Conservation (phyloP, 805 yeast genomes). For the Barnettozyma vustinii region DNA sequence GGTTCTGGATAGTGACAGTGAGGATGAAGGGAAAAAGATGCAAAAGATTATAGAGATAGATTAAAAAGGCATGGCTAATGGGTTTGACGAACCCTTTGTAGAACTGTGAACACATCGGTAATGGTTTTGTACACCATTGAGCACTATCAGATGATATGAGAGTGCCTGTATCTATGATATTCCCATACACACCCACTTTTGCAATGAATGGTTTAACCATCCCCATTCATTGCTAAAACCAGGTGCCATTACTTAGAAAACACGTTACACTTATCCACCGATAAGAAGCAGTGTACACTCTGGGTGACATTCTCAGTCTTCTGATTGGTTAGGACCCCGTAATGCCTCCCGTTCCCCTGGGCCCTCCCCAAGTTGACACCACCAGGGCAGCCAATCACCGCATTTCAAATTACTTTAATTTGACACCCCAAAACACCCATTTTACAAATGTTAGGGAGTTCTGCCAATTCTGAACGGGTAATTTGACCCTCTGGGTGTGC, state of each 20-base stretch:
- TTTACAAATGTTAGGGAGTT: slow-evolving; percentile 8
- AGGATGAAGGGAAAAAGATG: background rate
- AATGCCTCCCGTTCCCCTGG: background rate
- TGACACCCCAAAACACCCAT: slow-evolving; percentile 14
- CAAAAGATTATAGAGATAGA: background rate
- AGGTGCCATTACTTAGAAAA: background rate
- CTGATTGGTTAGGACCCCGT: background rate
- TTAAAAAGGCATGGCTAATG: background rate
- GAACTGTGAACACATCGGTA: background rate
- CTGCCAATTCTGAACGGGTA: background rate
- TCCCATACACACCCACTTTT: background rate
- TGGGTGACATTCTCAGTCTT: background rate
- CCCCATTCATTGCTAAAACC: background rate
- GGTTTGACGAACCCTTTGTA: background rate
- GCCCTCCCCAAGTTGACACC: no score
- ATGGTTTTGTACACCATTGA: no score
- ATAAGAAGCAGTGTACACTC: background rate
- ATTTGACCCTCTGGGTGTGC: background rate
- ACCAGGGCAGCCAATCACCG: slow-evolving; percentile 5
- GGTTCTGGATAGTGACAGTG: background rate
- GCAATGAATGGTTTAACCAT: no score
- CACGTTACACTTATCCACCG: background rate
- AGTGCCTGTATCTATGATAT: background rate
- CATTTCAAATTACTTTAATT: slow-evolving; percentile 3
- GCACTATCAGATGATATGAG: no score